Conservation (phyloP, 305 asterid genomes). For the Plantago rigida region DNA sequence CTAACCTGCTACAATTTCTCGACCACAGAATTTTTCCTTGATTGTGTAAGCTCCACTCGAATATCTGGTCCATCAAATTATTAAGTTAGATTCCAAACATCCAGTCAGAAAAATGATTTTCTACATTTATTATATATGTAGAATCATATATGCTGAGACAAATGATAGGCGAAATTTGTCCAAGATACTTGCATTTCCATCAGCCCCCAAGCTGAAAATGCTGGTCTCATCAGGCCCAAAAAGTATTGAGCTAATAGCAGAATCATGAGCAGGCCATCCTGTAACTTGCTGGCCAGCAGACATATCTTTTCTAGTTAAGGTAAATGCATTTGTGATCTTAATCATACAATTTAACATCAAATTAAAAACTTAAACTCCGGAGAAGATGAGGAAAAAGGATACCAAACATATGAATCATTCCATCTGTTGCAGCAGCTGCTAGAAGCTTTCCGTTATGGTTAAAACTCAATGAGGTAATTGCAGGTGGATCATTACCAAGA, state of each 20-base stretch:
- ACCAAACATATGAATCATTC: conserved; percentile 98
- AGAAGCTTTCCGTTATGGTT: conserved; percentile 93
- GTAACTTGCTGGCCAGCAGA: conserved; percentile 92
- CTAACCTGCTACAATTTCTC: conserved; percentile 71
- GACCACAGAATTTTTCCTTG: conserved; percentile 92
- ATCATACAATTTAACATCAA: conserved; percentile 5
- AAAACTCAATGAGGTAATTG: conserved; percentile 76
- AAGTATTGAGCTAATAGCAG: conserved; percentile 75
- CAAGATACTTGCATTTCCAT: conserved; percentile 70
- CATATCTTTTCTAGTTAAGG: conserved; percentile 72
- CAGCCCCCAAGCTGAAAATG: conserved; percentile 80
- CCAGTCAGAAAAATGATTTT: neutral
- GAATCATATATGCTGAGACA: conserved; percentile 16
- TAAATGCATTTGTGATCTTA: conserved; percentile 1
- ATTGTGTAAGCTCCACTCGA: conserved; percentile 95
- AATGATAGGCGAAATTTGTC: conserved; percentile 25
- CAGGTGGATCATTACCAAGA: conserved; percentile 97
- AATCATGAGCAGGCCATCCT: conserved; percentile 98
- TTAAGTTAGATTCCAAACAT: conserved; percentile 30
- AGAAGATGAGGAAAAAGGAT: conserved; percentile 41
- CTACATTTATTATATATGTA: neutral
- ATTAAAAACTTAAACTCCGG: neutral
- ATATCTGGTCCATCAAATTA: conserved; percentile 47
- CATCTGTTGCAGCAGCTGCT: conserved; percentile 95
- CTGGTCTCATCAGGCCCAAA: conserved; percentile 98